A percentile compares a stretch with the other conserved stretches of the same genome.
These are phyloP conservation scores for Crataegus laevigata DNA, from an alignment of 306 rosid species.

Conservation along the genomic window DNA sequence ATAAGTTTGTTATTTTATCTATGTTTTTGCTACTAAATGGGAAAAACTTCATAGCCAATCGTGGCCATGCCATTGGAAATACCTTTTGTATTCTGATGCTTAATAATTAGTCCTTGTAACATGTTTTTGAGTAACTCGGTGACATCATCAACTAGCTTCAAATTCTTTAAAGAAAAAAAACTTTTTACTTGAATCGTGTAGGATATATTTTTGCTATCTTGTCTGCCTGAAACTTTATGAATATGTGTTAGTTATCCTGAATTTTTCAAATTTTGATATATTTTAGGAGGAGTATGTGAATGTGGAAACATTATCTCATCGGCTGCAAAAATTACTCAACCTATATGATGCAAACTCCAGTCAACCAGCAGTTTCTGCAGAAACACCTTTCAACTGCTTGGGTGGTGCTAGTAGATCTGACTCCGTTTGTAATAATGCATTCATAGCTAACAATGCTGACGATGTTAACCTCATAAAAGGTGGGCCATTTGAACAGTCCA, in stretches of 20 bases:
- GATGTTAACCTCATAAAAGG: neutral
- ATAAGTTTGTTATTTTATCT: neutral
- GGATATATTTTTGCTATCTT: neutral
- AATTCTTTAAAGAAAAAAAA: neutral
- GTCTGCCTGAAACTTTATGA: neutral
- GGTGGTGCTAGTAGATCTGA: neutral
- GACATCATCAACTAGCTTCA: neutral
- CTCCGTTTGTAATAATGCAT: neutral
- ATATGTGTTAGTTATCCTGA: neutral
- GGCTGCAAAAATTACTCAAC: conserved; percentile 7
- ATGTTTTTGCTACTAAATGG: neutral
- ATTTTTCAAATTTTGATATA: neutral
- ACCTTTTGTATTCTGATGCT: neutral
- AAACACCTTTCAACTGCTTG: neutral
- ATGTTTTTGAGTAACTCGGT: neutral
- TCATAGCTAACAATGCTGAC: neutral
- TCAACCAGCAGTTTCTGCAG: conserved; percentile 2
- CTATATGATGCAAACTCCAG: neutral
- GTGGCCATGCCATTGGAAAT: neutral
- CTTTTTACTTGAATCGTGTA: neutral
- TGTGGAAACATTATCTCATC: conserved; percentile 15
- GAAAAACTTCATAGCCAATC: neutral
- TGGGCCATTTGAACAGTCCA: neutral
- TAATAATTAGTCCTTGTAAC: neutral
- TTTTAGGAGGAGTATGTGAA: conserved; percentile 38